Base-by-base conservation (phyloP, 106 monocot species). In the Allium sativum region DNA sequence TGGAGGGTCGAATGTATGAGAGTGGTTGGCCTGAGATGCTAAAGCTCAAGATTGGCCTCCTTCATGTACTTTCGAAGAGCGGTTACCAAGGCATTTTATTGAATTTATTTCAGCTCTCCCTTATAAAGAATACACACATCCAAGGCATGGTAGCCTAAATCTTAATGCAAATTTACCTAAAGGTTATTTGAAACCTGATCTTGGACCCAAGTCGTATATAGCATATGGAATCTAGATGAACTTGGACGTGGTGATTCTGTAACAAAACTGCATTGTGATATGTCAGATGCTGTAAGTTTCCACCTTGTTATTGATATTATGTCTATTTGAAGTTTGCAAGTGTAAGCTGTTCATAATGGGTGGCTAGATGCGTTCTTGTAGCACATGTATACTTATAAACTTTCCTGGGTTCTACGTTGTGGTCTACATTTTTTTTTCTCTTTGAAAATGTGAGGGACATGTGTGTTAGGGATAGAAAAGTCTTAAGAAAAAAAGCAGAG, bases 11-110 rank as follows among this genome's bases (percentile, higher is more conserved):
- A 40, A 55, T 66, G 48, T 58, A 77, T 31, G 54, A 41, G 40
- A 55, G 64, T 66, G 66, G 71, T 45, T 77, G 76, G 76, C 76
- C 76, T 66, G 66, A 77, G 59, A 76, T 76, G 70, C 65, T 76
- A 21, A 76, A 76, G 53, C 45, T 76, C 52, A 76, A 45, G 76
- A 77, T 18, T 77, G 70, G 76, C 71, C 76, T 47, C 65, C 70
- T 47, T 59, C 71, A 40, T 60, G 65, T 58, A 58, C 54, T 18
- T 77, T 77, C 55, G 76, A 66, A 66, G 76, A 77, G 61, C 71
- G 65, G 44, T 71, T 77, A 60, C 76, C 76, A 53, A 65, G 70
- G 43, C 76, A 77, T 53, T 40, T 52, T 66, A 31, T 65, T 47
- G 76, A 77, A 53, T 70, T 77, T 45, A 66, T 77, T 48, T 17